Base-by-base conservation (phyloP, 2,329 filamentous ascomycete species). In the Trichoderma sp. region DNA sequence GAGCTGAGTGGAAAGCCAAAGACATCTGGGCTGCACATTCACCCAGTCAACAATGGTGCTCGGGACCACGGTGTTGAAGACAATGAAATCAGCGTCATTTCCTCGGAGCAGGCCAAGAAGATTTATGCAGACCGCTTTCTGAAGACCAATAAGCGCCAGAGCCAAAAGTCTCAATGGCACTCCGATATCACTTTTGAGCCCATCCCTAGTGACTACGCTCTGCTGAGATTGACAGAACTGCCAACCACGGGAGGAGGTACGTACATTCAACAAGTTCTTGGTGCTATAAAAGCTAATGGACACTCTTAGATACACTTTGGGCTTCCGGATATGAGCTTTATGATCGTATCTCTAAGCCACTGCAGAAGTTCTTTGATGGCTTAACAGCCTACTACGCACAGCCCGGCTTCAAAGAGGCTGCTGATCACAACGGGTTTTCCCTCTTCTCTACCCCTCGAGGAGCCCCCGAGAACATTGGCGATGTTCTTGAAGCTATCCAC, bases 281-380 rank as follows among this genome's bases (percentile, higher is more conserved):
- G 1, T 69, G 9, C 1, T 18, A 29, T 8, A 9, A 24, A 56
- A 8, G 65, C 50, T 75, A 31, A 71, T 38, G 12, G 5, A 9
- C 3, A 9, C 86, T 14, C 2, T 5, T 50, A 89, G 14, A 75
- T 63, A 75, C 72, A 12, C 85, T 92, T 6, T 92, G 90, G 89
- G 90, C 90, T 0, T 91, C 88, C 1, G 90, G 89, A 1, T 92
- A 92, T 77, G 90, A 90, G 78, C 83, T 89, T 21, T 91, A 90
- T 75, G 89, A 91, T 77, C 84, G 88, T 5, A 82, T 91, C 8
- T 90, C 88, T 0, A 82, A 84, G 7, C 81, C 85, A 1, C 85
- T 88, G 82, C 84, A 84, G 76, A 83, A 82, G 33, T 86, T 89
- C 77, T 81, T 89, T 0, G 87, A 88, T 76, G 82, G 83, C 0